Percentiles rank a stretch among this genome's conserved stretches.
phyloP scores from a whole-genome alignment of 768 basidiomycete species.

The Hortiboletus flavorubellus region DNA sequence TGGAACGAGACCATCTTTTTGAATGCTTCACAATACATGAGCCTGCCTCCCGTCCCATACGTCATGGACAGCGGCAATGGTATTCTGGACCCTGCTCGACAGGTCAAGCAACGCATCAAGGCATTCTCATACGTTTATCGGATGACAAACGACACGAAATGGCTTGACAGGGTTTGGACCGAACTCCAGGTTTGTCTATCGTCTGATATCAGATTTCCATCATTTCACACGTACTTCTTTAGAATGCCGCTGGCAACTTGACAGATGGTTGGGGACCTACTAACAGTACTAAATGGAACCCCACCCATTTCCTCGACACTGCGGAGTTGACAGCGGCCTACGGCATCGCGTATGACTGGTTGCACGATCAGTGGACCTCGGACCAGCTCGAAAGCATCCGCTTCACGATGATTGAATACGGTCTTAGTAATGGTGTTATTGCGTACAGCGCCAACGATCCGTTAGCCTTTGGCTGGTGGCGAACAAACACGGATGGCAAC shows the following conservation, averaged over 20 bases:
- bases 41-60: slow-evolving; percentile 64
- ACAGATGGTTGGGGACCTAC: slow-evolving; percentile 61
- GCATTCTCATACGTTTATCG: slow-evolving; percentile 88
- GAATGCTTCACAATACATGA: slow-evolving; percentile 78
- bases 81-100: slow-evolving; percentile 86
- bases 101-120: slow-evolving; percentile 89
- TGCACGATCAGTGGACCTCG: slow-evolving; percentile 78
- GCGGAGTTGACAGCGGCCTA: slow-evolving; percentile 90
- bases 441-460: slow-evolving; percentile 44
- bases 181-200: slow-evolving; percentile 71
- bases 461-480: slow-evolving; percentile 73
- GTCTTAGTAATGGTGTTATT: slow-evolving; percentile 61
- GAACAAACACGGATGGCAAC: slow-evolving; percentile 69
- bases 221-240: neutral
- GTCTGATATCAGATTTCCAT: neutral
- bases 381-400: slow-evolving; percentile 70
- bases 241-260: slow-evolving; percentile 74
- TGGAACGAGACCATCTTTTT: slow-evolving; percentile 92
- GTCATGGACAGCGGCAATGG: slow-evolving; percentile 80
- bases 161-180: slow-evolving; percentile 79
- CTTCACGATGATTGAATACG: slow-evolving; percentile 71
- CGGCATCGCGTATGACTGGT: slow-evolving; percentile 95
- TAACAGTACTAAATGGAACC: slow-evolving; percentile 75
- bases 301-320: slow-evolving; percentile 84
- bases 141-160: slow-evolving; percentile 89